Percentiles rank a stretch among this genome's conserved stretches.
Conservation (phyloP, 495 filamentous ascomycete species). For the Penicillium goetzii region DNA sequence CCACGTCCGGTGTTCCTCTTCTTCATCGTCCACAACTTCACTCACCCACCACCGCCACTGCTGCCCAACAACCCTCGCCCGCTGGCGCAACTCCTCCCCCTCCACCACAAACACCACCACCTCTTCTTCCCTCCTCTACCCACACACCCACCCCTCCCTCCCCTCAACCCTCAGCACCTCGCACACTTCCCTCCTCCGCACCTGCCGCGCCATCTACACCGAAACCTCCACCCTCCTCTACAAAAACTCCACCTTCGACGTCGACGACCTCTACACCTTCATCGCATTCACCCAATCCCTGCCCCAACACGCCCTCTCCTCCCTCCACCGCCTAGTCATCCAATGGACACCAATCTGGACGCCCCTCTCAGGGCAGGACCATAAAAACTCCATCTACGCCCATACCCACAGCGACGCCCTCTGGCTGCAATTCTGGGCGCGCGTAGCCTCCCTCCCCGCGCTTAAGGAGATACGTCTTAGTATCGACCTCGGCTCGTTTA, state of each 20-base stretch:
- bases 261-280: slow-evolving; percentile 49
- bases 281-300: slow-evolving; percentile 40
- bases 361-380: slow-evolving; percentile 39
- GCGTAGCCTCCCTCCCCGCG: slow-evolving; percentile 26
- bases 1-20: slow-evolving; percentile 41
- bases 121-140: slow-evolving; percentile 37
- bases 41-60: slow-evolving; percentile 43
- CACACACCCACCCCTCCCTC: slow-evolving; percentile 42
- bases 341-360: slow-evolving; percentile 48
- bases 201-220: slow-evolving; percentile 47
- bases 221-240: slow-evolving; percentile 44
- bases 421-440: slow-evolving; percentile 42
- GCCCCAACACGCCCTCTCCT: slow-evolving; percentile 16
- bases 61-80: slow-evolving; percentile 42
- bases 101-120: slow-evolving; percentile 1
- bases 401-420: slow-evolving; percentile 48
- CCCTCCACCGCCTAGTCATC: slow-evolving; percentile 34
- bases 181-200: slow-evolving; percentile 38
- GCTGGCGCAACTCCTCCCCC: slow-evolving; percentile 37
- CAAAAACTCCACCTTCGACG: slow-evolving; percentile 36
- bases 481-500: slow-evolving; percentile 44
- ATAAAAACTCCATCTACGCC: slow-evolving; percentile 42
- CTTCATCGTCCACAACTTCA: slow-evolving; percentile 15
- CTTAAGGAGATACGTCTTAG: slow-evolving; percentile 33
- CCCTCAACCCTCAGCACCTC: slow-evolving; percentile 33